Evolutionary conservation across 352 stramenopile species (phyloP).

Genomic region (Halophytophthora polymorphica): DNA sequence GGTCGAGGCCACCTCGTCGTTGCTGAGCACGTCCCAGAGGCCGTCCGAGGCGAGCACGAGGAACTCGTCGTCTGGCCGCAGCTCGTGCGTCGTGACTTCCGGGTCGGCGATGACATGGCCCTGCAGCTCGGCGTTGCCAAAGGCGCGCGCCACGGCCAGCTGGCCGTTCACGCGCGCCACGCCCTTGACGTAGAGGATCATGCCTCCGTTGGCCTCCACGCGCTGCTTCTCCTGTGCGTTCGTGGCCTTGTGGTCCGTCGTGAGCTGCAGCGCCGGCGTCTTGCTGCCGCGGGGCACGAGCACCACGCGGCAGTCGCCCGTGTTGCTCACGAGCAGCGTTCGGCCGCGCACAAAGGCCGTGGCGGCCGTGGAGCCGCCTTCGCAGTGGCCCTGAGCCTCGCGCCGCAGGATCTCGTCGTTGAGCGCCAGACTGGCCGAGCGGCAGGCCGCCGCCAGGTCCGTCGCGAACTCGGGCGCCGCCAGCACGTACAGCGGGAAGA

Average conservation of each 20-base stretch:
- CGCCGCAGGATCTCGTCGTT: conserved; percentile 70
- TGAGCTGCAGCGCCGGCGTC: conserved; percentile 38
- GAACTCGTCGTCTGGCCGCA: conserved; percentile 61
- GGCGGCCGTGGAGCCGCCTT: conserved; percentile 63
- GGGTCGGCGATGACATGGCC: conserved; percentile 61
- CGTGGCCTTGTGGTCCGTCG: conserved; percentile 74
- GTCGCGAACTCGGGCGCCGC: conserved; percentile 42
- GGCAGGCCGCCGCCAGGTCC: conserved; percentile 38
- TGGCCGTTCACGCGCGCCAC: conserved; percentile 69
- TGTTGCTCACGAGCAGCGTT: conserved; percentile 62
- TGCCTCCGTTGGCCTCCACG: conserved; percentile 63
- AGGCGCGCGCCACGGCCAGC: conserved; percentile 63
- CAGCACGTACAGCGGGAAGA: conserved; percentile 70
- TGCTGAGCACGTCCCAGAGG: conserved; percentile 71
- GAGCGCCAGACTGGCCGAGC: conserved; percentile 47
- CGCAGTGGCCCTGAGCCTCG: conserved; percentile 39
- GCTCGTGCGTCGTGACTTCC: conserved; percentile 49
- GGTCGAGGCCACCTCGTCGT: conserved; percentile 58
- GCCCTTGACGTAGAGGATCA: conserved; percentile 75
- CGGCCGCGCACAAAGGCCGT: conserved; percentile 53
- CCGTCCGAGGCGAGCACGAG: conserved; percentile 77
- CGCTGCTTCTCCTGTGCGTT: conserved; percentile 62
- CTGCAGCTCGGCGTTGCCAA: conserved; percentile 64
- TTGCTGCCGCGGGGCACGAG: conserved; percentile 39
- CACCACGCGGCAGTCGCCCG: conserved; percentile 73